phyloP scores from a whole-genome alignment of 179 eudicot genomes.

The Silene coronaria region DNA sequence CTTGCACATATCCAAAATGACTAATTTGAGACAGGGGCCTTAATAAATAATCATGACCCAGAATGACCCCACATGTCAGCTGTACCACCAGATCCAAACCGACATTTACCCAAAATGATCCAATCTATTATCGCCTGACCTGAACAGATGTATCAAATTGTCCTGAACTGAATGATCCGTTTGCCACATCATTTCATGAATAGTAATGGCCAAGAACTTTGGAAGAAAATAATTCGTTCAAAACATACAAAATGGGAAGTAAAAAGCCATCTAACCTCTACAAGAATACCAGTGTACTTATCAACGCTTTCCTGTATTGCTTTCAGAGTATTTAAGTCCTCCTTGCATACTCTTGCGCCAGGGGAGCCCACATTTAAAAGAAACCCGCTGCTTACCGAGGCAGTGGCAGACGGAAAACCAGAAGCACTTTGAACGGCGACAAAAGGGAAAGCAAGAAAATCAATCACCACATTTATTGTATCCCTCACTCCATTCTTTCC shows the following conservation, averaged over 20 bases:
- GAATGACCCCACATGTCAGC: no score
- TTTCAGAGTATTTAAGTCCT: constrained; percentile 71
- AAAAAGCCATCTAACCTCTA: constrained; percentile 60
- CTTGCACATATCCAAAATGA: no score
- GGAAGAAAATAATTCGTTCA: neutral
- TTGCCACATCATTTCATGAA: neutral
- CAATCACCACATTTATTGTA: constrained; percentile 67
- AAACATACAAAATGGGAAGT: neutral
- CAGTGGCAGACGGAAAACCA: constrained; percentile 72
- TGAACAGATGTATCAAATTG: neutral
- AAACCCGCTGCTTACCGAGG: constrained; percentile 85
- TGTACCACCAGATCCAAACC: no score
- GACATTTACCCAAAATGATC: neutral
- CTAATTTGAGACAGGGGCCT: no score
- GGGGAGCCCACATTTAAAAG: constrained; percentile 86
- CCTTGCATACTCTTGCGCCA: constrained; percentile 77
- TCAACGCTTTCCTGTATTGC: constrained; percentile 70
- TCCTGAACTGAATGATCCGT: neutral
- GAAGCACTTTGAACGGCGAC: constrained; percentile 78
- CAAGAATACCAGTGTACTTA: constrained; percentile 61
- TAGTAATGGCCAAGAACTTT: neutral
- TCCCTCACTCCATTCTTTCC: constrained; percentile 72
- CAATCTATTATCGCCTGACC: neutral
- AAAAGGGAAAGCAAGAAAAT: constrained; percentile 92
- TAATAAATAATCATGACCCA: no score